These are phyloP conservation scores for Xylariomycetidae sp. DNA, from an alignment of 2,329 filamentous ascomycete species.

Conservation along the genomic window DNA sequence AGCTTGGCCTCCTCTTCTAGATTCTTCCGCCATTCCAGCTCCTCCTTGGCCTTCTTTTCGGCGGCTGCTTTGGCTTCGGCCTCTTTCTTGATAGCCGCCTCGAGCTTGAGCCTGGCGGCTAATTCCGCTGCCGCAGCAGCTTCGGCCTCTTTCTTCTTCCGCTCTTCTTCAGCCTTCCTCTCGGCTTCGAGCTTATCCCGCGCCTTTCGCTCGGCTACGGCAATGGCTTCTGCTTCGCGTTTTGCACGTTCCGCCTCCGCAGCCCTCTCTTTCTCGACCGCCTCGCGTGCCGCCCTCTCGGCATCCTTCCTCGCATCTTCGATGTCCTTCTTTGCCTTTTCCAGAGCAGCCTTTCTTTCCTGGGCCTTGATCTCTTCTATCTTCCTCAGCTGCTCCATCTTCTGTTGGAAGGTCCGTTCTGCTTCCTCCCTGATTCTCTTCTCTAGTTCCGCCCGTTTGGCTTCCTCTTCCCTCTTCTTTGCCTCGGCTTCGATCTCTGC, in stretches of 20 bases:
- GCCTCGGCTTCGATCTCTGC: slow-evolving; percentile 43
- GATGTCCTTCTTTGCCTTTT: slow-evolving; percentile 41
- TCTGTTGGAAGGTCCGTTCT: slow-evolving; percentile 37
- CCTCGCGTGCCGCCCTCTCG: slow-evolving; percentile 36
- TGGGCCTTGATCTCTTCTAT: slow-evolving; percentile 29
- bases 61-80: slow-evolving; percentile 30
- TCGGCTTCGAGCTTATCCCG: slow-evolving; percentile 30
- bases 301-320: slow-evolving; percentile 43
- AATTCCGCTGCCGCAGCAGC: slow-evolving; percentile 28
- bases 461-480: slow-evolving; percentile 40
- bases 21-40: slow-evolving; percentile 14
- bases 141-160: slow-evolving; percentile 37
- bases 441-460: slow-evolving; percentile 40
- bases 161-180: slow-evolving; percentile 37
- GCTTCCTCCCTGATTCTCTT: slow-evolving; percentile 41
- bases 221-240: slow-evolving; percentile 21
- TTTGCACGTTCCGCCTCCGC: slow-evolving; percentile 23
- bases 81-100: slow-evolving; percentile 37
- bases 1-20: slow-evolving; percentile 25
- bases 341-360: slow-evolving; percentile 35
- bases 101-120: slow-evolving; percentile 24
- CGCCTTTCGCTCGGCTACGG: slow-evolving; percentile 29
- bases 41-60: slow-evolving; percentile 21
- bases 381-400: slow-evolving; percentile 36
- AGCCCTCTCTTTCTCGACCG: slow-evolving; percentile 26